These are phyloP conservation scores for Perkinsus olseni DNA, from an alignment of 169 alveolate species.

Conservation along the genomic window DNA sequence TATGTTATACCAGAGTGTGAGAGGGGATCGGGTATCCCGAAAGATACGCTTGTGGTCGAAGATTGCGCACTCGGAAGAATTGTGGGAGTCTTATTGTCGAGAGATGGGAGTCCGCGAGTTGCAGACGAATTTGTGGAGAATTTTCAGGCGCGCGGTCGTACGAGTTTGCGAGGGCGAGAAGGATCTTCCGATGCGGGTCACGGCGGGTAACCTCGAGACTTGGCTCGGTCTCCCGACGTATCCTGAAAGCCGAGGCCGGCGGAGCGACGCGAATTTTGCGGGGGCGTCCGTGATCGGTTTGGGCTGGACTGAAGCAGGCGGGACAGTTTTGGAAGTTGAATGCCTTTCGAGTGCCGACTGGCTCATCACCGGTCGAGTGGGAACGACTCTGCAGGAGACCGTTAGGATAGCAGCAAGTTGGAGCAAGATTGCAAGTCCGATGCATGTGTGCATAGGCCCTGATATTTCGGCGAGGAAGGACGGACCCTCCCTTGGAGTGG, in stretches of 20 bases:
- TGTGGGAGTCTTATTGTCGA: background rate
- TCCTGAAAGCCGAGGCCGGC: background rate
- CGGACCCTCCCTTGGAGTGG: background rate
- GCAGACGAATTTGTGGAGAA: background rate
- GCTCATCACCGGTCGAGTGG: background rate
- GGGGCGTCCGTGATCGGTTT: background rate
- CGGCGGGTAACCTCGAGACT: background rate
- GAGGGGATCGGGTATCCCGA: background rate
- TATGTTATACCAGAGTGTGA: background rate
- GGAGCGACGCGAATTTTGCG: background rate
- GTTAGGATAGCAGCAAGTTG: background rate
- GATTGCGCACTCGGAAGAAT: background rate
- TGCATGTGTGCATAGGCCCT: background rate
- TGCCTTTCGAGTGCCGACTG: background rate
- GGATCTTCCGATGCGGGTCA: background rate
- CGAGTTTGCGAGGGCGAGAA: background rate
- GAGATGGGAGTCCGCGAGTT: background rate
- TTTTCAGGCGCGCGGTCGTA: background rate
- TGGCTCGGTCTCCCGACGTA: background rate
- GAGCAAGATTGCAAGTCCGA: background rate
- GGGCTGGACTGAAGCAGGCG: background rate
- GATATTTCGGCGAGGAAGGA: background rate
- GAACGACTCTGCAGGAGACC: background rate
- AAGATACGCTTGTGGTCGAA: background rate
- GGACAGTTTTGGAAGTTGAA: background rate